Base-by-base conservation (phyloP, 2,329 filamentous ascomycete species). In the Aspergillus puulaauensis region DNA sequence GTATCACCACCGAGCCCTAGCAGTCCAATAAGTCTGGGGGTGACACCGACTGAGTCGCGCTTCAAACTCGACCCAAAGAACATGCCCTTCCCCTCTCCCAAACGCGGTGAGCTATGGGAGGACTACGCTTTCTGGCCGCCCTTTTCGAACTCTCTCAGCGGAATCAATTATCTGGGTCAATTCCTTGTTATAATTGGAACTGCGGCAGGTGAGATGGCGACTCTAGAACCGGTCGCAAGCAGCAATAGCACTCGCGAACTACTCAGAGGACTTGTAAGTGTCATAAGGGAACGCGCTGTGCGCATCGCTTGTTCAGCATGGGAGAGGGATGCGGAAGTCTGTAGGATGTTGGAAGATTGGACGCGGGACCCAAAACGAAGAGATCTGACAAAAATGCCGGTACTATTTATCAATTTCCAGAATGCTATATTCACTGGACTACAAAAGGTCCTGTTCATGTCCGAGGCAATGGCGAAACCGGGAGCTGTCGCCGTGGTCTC, bases 91-190 rank as follows among this genome's bases (percentile, higher is more conserved):
- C 87, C 88, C 1, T 91, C 90, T 0, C 90, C 91, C 0, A 90
- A 83, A 65, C 85, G 84, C 45, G 93, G 93, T 6, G 91, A 96
- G 66, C 79, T 88, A 0, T 98, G 92, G 91, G 95, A 98, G 70
- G 89, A 93, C 77, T 86, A 95, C 73, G 93, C 93, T 0, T 99
- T 98, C 74, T 98, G 93, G 93, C 93, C 93, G 4, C 95, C 93
- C 0, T 89, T 90, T 77, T 90, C 92, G 2, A 98, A 97, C 70
- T 93, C 93, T 0, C 79, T 98, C 23, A 96, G 92, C 58, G 93
- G 90, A n/a, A 90, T 93, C 2, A 86, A 96, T 72, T 97, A 96
- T 69, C 82, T 99, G 5, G 87, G 90, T 51, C 91, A 90, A 71
- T 88, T 95, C 71, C 80, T 98, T 21, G 82, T 87, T 0, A 80